Evolutionary conservation across 352 stramenopile species (phyloP), one percentile per base, ranked within the genome.

Genomic region (Albugo laibachii): DNA sequence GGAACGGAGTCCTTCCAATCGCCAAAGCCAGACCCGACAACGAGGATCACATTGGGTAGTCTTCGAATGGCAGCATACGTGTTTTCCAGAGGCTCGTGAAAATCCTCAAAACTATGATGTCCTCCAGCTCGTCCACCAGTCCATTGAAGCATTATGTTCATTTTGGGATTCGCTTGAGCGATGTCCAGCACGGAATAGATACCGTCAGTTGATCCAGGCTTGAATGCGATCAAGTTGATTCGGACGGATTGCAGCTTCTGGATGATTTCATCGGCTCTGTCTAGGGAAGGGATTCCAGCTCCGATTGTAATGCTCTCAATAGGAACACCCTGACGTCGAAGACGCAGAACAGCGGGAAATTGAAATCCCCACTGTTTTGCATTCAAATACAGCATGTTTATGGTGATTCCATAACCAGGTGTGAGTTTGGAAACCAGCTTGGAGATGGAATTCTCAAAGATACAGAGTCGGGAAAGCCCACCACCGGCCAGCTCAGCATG

Each of bases 311-410:
- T 84, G 47, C 73, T 84, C 56, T 92, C 76, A 43, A 93, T 93
- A 8, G 77, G 79, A 21, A 83, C 51, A 21, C 78, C 79, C 36
- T 59, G 70, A 45, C 75, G 75, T 48, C 74, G 74, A 63, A 92
- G 59, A 21, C 83, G 78, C 5, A 91, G 50, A 24, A 92, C 75
- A 69, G 86, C 80, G 12, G 79, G 79, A 57, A 91, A 92, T 61
- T 92, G 81, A 59, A 93, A 92, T 0, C 64, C 75, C 80, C 78
- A 92, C 54, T 88, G 78, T 60, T 86, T 84, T 14, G 72, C 63
- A 58, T 92, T 93, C 36, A 93, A 42, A 54, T 89, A 92, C n/a
- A 93, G 52, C 79, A 93, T 83, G 61, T 91, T 89, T 49, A 92
- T 80, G 21, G 66, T 58, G 42, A 93, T 74, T 19, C 74, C 79